phyloP scores from a whole-genome alignment of 2,329 filamentous ascomycete species.

The Metarhizium sp. region DNA sequence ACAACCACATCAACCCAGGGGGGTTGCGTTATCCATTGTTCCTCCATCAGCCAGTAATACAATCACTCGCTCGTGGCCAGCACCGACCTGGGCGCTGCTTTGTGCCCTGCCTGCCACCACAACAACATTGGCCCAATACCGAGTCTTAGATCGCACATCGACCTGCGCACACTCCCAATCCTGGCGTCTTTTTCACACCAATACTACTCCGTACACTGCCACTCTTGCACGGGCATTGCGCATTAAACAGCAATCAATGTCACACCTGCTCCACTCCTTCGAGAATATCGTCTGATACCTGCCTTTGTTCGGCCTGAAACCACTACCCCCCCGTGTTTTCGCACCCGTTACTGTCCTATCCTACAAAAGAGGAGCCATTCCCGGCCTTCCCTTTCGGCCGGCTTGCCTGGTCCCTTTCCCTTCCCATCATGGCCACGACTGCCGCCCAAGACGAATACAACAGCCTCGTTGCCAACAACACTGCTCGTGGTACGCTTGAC shows the following conservation, averaged over 20 bases:
- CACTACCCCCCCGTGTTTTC: background rate
- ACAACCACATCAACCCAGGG: conserved; percentile 3
- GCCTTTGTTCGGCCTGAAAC: conserved; percentile 8
- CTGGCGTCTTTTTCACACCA: no score
- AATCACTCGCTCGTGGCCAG: no score
- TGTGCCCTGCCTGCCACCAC: background rate
- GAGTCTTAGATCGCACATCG: background rate
- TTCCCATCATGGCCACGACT: conserved; percentile 45
- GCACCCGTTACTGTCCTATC: background rate
- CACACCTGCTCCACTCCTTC: conserved; percentile 18
- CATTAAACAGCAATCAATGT: background rate
- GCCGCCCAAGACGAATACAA: conserved; percentile 60
- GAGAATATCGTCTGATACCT: conserved; percentile 18
- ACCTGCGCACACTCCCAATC: background rate
- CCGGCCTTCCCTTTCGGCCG: background rate
- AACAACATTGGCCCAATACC: no score
- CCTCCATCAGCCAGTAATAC: background rate
- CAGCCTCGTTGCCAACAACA: conserved; percentile 49
- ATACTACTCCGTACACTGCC: no score
- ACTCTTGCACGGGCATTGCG: background rate
- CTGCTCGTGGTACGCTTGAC: conserved; percentile 35
- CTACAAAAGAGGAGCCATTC: conserved; percentile 1
- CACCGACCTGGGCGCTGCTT: background rate
- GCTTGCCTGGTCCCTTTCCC: conserved; percentile 1
- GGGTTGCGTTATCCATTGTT: background rate